Evolutionary conservation across 371 early-diverging fungal species (phyloP).

Genomic region (Syncephalastrum monosporum): DNA sequence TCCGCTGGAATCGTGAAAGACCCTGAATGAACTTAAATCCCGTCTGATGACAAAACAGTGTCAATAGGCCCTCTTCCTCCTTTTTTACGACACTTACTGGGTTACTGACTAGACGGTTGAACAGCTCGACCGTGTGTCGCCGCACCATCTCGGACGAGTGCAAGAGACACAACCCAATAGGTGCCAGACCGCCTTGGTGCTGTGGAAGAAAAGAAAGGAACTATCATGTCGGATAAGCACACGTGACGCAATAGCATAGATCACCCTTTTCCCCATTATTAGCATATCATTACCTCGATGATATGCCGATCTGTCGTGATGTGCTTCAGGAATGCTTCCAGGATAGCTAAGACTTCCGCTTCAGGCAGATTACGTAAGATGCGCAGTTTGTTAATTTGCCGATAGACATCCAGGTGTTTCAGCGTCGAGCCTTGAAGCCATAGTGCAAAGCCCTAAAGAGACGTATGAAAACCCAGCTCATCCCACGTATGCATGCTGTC

Average conservation of each 20-base stretch:
- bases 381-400: conserved; percentile 68
- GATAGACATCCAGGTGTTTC: conserved; percentile 65
- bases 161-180: conserved; percentile 81
- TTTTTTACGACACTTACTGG: conserved; percentile 43
- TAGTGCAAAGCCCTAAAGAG: conserved; percentile 53
- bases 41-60: conserved; percentile 13
- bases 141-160: conserved; percentile 67
- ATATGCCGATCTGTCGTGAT: conserved; percentile 74
- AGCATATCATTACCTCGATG: conserved; percentile 59
- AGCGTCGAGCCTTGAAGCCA: conserved; percentile 58
- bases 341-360: conserved; percentile 65
- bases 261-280: background rate
- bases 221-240: conserved; percentile 24
- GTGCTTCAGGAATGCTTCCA: conserved; percentile 60
- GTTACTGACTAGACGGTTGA: conserved; percentile 64
- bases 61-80: too few relatives aligned
- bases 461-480: background rate
- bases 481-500: background rate
- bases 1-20: conserved; percentile 41
- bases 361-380: conserved; percentile 55
- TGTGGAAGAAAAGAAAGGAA: conserved; percentile 79
- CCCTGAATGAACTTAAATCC: conserved; percentile 42
- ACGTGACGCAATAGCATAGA: background rate
- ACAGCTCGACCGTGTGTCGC: conserved; percentile 62
- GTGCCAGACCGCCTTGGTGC: conserved; percentile 78